Percentiles rank a stretch among this genome's conserved stretches.
phyloP scores from a whole-genome alignment of 306 rosid species.

The Casuarina glauca region DNA sequence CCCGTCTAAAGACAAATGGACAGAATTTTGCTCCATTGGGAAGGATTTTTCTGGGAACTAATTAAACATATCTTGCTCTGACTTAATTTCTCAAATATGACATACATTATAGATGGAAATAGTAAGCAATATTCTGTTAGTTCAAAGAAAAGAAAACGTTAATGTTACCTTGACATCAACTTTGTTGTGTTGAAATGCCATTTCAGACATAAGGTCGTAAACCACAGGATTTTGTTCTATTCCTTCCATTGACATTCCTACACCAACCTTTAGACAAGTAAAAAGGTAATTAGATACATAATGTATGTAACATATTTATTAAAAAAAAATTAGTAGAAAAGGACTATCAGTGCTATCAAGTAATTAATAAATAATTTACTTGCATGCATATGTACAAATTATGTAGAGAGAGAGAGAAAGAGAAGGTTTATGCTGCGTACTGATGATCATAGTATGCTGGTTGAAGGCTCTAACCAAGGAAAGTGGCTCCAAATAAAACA shows the following conservation, averaged over 20 bases:
- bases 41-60: not conserved
- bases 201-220: slow-evolving; percentile 91
- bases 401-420: not conserved
- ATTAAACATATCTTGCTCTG: not conserved
- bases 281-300: slow-evolving; percentile 11
- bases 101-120: not conserved
- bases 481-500: not conserved
- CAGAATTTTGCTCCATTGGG: not conserved
- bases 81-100: not conserved
- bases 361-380: not conserved
- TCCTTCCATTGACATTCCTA: slow-evolving; percentile 97
- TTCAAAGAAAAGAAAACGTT: not conserved
- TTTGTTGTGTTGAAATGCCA: slow-evolving; percentile 74
- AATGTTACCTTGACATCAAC: slow-evolving; percentile 64
- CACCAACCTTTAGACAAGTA: slow-evolving; percentile 69
- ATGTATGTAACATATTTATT: not conserved
- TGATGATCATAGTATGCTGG: not conserved
- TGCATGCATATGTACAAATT: not conserved
- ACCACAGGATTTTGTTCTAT: slow-evolving; percentile 87
- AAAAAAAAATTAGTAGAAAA: not conserved
- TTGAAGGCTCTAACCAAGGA: not conserved
- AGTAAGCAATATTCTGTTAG: not conserved
- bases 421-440: not conserved
- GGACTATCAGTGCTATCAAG: not conserved
- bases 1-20: not conserved